Conservation (phyloP, 306 rosid genomes). For the Bauhinia variegata region DNA sequence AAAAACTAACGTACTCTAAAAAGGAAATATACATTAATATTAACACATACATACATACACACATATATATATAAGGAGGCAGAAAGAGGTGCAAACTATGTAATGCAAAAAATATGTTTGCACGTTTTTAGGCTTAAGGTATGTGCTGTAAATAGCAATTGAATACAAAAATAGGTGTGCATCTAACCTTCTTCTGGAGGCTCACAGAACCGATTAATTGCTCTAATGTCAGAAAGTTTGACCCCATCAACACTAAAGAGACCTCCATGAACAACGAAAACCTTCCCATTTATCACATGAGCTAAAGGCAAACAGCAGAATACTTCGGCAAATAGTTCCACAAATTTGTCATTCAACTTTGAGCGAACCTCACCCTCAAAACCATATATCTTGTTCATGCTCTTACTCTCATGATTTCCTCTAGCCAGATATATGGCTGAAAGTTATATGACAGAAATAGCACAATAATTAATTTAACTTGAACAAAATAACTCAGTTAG, state of each 20-base stretch:
- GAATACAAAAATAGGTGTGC: conserved; percentile 10
- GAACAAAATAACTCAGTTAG: conserved; percentile 3
- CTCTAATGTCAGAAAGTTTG: conserved; percentile 78
- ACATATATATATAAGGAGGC: too few species aligned
- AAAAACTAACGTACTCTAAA: too few species aligned
- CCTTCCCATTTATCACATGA: conserved; percentile 82
- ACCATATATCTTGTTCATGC: conserved; percentile 99
- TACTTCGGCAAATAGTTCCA: conserved; percentile 95
- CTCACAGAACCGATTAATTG: conserved; percentile 95
- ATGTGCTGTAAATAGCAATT: conserved; percentile 20
- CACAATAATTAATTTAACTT: conserved; percentile 1
- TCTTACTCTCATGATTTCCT: conserved; percentile 98
- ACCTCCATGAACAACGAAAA: conserved; percentile 96
- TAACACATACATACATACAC: too few species aligned
- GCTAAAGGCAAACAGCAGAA: conserved; percentile 94
- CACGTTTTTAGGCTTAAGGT: conserved; percentile 11
- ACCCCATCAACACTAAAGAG: conserved; percentile 98
- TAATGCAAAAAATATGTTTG: too few species aligned
- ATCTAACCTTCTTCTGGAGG: conserved; percentile 96
- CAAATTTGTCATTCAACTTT: conserved; percentile 82
- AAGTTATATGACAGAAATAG: conserved; percentile 31
- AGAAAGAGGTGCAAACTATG: too few species aligned
- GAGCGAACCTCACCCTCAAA: conserved; percentile 98
- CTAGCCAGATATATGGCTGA: conserved; percentile 93
- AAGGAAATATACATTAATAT: too few species aligned